phyloP scores from a whole-genome alignment of 768 basidiomycete species.

The Crassisporium funariophilum region DNA sequence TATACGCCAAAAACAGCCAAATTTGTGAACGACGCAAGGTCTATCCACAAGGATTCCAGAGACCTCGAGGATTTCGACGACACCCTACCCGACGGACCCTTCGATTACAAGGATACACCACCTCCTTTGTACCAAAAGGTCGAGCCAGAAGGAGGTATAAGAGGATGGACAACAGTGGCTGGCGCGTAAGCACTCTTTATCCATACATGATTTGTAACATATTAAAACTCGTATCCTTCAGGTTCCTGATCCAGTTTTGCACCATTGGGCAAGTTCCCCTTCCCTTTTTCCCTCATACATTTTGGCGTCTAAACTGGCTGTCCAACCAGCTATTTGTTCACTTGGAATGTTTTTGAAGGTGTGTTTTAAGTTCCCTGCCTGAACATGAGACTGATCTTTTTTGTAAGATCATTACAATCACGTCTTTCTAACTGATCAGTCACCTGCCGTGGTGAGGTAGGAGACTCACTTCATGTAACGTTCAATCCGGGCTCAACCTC shows the following conservation, averaged over 20 bases:
- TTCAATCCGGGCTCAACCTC: constrained; percentile 6
- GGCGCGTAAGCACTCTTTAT: constrained; percentile 42
- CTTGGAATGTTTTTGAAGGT: constrained; percentile 37
- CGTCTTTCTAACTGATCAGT: constrained; percentile 35
- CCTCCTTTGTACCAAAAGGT: constrained; percentile 27
- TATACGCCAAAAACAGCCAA: constrained; percentile 24
- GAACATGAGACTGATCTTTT: constrained; percentile 30
- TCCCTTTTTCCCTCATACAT: neutral
- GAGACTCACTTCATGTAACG: constrained; percentile 7
- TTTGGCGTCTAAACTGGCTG: neutral
- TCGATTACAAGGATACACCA: constrained; percentile 18
- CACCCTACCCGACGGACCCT: constrained; percentile 10
- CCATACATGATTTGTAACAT: neutral
- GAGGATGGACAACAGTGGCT: constrained; percentile 46
- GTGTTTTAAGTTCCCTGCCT: no score
- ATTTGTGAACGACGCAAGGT: constrained; percentile 12
- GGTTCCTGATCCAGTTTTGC: constrained; percentile 45
- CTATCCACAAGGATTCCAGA: constrained; percentile 5
- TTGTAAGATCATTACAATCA: constrained; percentile 44
- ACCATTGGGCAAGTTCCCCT: constrained; percentile 39
- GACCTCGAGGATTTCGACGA: constrained; percentile 10
- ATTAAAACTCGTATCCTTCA: constrained; percentile 13
- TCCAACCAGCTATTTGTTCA: constrained; percentile 29
- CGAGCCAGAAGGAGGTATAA: constrained; percentile 37
- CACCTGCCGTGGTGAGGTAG: constrained; percentile 45